Base-by-base conservation (phyloP, 495 filamentous ascomycete genomes). In the Daldinia vernicosa region DNA sequence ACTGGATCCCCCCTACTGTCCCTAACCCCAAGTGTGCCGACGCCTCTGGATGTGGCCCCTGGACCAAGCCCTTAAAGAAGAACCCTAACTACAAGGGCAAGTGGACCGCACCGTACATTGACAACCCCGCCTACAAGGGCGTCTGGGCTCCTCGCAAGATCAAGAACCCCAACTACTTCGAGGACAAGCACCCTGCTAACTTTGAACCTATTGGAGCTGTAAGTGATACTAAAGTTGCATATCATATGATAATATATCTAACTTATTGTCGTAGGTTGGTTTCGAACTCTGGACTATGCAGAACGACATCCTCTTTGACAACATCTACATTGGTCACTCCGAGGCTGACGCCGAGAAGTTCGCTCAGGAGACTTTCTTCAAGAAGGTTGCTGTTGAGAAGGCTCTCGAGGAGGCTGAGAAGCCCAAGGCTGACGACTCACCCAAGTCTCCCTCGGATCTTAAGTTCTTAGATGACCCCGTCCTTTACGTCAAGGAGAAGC, bases 281-380 rank as follows among this genome's bases (percentile, higher is more conserved):
- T 98, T 97, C 75, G 96, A 98, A 83, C 92, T 99, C 83, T 99
- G 95, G 95, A 98, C 96, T 75, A 99, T 99, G 95, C 95, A 97
- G 79, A 96, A 90, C 81, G 92, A 98, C 80, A 97, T 98, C 71
- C 90, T 98, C 74, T 99, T 99, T 77, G 93, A 98, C 89, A 99
- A 99, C 90, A 93, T 99, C 87, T 99, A 98, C 88, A 91, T 99
- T 82, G 96, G 96, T 71, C 96, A 99, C 89, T 99, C 96, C 50
- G 81, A 93, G 72, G 93, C 92, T 78, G 96, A 99, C 73, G 96
- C 96, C 66, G 89, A 91, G 81, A 91, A 94, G 84, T 85, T 99
- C 72, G 91, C 95, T 80, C 82, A 92, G 55, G 92, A 97, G 86
- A 95, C 93, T 69, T 99, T 94, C 83, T 92, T 94, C 80, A 83